Base-by-base conservation (phyloP, 345 rosid genomes). In the Sisymbrium altissimum region DNA sequence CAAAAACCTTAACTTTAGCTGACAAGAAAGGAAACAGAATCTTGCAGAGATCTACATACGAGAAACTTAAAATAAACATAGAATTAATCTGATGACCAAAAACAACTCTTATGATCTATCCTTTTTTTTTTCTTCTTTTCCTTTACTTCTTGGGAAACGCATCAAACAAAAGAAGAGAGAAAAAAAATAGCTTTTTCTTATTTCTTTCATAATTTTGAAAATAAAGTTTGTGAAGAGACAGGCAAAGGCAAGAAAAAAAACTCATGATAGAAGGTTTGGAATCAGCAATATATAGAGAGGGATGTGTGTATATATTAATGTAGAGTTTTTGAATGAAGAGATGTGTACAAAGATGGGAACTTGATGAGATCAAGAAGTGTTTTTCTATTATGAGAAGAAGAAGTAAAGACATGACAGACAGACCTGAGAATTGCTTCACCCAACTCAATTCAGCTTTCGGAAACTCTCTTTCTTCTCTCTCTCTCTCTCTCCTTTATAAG, bases 361-460 rank as follows among this genome's bases (percentile, higher is more conserved):
- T 43, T 73, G 81, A 78, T 58, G 69, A 78, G 82, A 78, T 62
- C 66, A 59, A 73, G 49, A 70, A 74, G 80, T 54, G 75, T 62
- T 71, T 29, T 78, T 78, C 70, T 60, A 18, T 74, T 46, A 66
- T n/a, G 73, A 80, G 74, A 83, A 43, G 71, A 70, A 59, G 67
- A 83, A 48, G 71, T 70, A 72, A 71, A 56, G 80, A 71, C 76
- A 77, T 70, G 73, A 59, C 84, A 77, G 74, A 79, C 88, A 67
- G 80, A 86, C 89, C 91, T 87, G 84, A 72, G 82, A 77, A 65
- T 77, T 40, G 76, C 81, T 68, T 76, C 81, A 80, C 72, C 80
- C 78, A 78, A 61, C 78, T 83, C 85, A 81, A 72, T 84, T 82
- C 86, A 87, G 89, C 91, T 89, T 89, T 85, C 90, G 89, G 88